These are phyloP conservation scores for Ilyonectria robusta DNA, from an alignment of 2,329 filamentous ascomycete genomes.

Conservation along the genomic window DNA sequence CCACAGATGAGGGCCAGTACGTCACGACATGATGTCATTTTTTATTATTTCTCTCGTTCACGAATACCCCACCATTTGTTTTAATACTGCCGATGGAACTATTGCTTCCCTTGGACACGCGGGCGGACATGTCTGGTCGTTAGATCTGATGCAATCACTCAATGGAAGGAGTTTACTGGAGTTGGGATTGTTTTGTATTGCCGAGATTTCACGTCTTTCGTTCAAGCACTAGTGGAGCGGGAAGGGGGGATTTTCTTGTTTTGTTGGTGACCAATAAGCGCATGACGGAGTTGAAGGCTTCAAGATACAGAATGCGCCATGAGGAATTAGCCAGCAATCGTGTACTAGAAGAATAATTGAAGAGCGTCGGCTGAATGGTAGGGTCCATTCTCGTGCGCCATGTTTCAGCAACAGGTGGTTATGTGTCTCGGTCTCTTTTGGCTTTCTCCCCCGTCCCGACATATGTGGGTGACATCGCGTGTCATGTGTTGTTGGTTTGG, in stretches of 20 bases:
- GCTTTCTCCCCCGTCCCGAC: not conserved
- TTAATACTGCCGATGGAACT: conserved; percentile 31
- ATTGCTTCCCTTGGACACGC: conserved; percentile 17
- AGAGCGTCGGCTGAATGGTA: not conserved
- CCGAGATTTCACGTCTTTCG: conserved; percentile 8
- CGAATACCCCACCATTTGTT: conserved; percentile 43
- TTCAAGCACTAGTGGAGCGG: conserved; percentile 13
- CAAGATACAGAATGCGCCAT: conserved; percentile 4
- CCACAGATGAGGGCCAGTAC: conserved; percentile 4
- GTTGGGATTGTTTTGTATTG: conserved; percentile 20
- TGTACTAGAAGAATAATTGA: not conserved
- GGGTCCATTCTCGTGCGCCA: not conserved
- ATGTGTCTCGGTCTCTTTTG: not conserved
- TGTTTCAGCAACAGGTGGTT: not conserved
- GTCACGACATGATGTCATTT: conserved; percentile 26
- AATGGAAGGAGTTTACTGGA: conserved; percentile 44
- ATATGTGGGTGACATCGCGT: not conserved
- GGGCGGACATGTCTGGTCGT: conserved; percentile 27
- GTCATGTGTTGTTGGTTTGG: not conserved
- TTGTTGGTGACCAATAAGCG: conserved; percentile 6
- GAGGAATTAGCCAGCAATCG: conserved; percentile 13
- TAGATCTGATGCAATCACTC: conserved; percentile 31
- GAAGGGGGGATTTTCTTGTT: conserved; percentile 9
- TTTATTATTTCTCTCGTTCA: conserved; percentile 29
- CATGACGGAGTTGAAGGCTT: conserved; percentile 30